Percentiles rank a stretch among this genome's conserved stretches.
Conservation (phyloP, 2,329 filamentous ascomycete species). For the Stagonosporopsis rhizophila region DNA sequence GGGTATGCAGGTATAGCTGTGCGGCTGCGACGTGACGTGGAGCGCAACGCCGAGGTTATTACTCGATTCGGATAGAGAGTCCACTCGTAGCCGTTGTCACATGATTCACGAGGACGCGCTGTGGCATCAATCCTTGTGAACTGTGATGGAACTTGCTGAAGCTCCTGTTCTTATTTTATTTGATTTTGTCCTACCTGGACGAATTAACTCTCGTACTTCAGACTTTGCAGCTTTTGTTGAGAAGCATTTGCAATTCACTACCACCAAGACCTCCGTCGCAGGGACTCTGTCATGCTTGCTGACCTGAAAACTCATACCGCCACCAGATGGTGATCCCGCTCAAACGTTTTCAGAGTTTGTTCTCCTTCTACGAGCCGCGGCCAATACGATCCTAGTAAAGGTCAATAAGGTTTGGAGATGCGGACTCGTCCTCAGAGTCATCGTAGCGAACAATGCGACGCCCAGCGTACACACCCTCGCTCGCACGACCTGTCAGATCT, state of each 20-base stretch:
- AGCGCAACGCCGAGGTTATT: neutral
- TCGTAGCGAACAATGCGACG: conserved; percentile 4
- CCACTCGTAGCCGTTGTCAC: neutral
- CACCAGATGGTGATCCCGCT: no score
- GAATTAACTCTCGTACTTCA: no score
- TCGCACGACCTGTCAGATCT: neutral
- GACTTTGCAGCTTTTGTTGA: no score
- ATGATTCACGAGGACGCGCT: neutral
- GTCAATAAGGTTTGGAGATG: conserved; percentile 24
- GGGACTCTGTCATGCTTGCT: neutral
- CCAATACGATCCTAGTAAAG: conserved; percentile 6
- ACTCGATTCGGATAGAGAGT: neutral
- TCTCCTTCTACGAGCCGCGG: neutral
- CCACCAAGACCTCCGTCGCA: neutral
- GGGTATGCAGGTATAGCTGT: neutral
- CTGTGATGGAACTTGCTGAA: neutral
- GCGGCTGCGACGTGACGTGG: neutral
- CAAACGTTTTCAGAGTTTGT: neutral
- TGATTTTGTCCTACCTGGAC: neutral
- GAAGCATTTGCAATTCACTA: neutral
- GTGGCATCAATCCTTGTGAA: neutral
- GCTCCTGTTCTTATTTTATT: neutral
- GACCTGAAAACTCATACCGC: no score
- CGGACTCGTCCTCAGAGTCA: neutral
- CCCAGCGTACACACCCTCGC: conserved; percentile 6